Percentiles rank a stretch among this genome's conserved stretches.
phyloP scores from a whole-genome alignment of 2,329 filamentous ascomycete species.

The Ophiostoma quercus region DNA sequence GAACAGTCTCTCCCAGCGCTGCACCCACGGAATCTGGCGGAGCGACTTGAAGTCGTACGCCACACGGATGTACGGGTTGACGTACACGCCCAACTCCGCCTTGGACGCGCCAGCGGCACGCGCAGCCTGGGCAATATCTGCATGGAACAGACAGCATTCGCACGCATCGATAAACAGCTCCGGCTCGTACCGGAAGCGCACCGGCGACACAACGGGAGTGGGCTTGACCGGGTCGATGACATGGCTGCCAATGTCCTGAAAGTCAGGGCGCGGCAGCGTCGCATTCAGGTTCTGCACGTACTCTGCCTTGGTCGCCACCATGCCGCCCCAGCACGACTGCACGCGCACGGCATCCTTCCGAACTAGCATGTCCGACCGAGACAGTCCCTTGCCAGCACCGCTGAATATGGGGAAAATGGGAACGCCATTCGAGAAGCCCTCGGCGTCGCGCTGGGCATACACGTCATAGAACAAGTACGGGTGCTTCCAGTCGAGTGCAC shows the following conservation, averaged over 20 bases:
- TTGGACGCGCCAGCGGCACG: slow-evolving; percentile 34
- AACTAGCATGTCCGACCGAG: slow-evolving; percentile 56
- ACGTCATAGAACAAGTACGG: slow-evolving; percentile 68
- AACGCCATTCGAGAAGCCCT: slow-evolving; percentile 58
- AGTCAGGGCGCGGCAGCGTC: slow-evolving; percentile 33
- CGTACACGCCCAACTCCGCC: slow-evolving; percentile 55
- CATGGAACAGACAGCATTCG: slow-evolving; percentile 57
- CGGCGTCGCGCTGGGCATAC: slow-evolving; percentile 63
- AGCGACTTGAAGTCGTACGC: slow-evolving; percentile 58
- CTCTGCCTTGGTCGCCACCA: slow-evolving; percentile 60
- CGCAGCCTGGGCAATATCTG: slow-evolving; percentile 42
- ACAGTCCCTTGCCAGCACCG: slow-evolving; percentile 46
- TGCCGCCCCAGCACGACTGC: slow-evolving; percentile 71
- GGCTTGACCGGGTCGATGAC: slow-evolving; percentile 36
- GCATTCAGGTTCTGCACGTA: slow-evolving; percentile 48
- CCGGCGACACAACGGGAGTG: slow-evolving; percentile 36
- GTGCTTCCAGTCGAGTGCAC: slow-evolving; percentile 64
- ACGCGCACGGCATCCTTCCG: slow-evolving; percentile 62
- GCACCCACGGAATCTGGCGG: slow-evolving; percentile 53
- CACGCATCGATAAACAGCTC: slow-evolving; percentile 59
- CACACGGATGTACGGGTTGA: slow-evolving; percentile 71
- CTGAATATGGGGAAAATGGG: slow-evolving; percentile 66
- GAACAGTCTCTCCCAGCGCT: slow-evolving; percentile 58
- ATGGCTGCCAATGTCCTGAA: slow-evolving; percentile 34
- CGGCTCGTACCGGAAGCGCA: slow-evolving; percentile 53